Evolutionary conservation across 306 rosid genomes (phyloP).

Genomic region (Phaseolus lunatus): DNA sequence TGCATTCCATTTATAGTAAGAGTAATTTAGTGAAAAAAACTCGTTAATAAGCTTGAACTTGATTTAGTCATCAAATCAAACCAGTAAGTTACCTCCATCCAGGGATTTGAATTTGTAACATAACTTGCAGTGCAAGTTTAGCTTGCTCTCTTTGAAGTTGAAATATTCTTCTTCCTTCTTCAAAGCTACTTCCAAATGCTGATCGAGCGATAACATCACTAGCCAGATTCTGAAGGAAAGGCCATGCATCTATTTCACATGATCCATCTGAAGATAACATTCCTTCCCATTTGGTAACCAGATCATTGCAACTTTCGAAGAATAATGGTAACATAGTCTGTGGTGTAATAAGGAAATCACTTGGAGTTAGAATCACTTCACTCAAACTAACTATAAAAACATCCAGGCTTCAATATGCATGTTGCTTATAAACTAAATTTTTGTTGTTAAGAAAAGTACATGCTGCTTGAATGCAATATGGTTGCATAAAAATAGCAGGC

Average conservation of each 20-base stretch:
- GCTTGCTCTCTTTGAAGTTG: constrained; percentile 52
- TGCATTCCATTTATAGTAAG: not conserved
- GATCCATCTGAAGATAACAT: constrained; percentile 47
- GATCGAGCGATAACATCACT: constrained; percentile 56
- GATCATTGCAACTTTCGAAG: constrained; percentile 44
- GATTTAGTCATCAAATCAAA: not conserved
- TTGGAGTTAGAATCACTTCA: not conserved
- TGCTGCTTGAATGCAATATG: not conserved
- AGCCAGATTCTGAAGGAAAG: constrained; percentile 45
- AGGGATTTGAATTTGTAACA: constrained; percentile 41
- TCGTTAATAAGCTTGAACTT: not conserved
- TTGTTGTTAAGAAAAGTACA: not conserved
- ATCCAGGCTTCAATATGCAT: not conserved
- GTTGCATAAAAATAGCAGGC: not conserved
- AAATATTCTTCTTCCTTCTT: constrained; percentile 64
- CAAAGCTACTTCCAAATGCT: constrained; percentile 60
- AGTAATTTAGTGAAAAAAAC: not conserved
- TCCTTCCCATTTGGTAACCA: constrained; percentile 57
- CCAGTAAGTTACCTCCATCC: constrained; percentile 53
- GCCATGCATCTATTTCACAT: constrained; percentile 49
- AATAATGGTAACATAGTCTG: constrained; percentile 55
- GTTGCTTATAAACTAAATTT: not conserved
- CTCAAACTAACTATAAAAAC: not conserved
- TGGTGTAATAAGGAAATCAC: not conserved
- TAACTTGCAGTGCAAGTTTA: not conserved